A percentile compares a stretch with the other conserved stretches of the same genome.
phyloP scores from a whole-genome alignment of 345 rosid species.

The Zanthoxylum bungeanum region DNA sequence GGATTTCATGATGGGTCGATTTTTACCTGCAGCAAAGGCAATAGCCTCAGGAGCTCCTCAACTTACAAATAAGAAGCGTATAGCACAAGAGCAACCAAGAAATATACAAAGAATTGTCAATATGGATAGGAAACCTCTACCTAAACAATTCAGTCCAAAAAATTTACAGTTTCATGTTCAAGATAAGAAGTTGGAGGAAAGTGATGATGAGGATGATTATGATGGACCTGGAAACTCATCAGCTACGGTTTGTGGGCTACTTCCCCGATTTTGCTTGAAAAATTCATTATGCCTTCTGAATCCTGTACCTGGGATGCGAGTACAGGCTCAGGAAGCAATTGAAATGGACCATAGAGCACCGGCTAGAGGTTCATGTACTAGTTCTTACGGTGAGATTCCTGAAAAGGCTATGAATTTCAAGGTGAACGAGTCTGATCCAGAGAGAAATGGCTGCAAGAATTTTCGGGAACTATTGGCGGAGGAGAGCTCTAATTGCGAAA shows the following conservation, averaged over 20 bases:
- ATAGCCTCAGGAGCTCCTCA: constrained; percentile 70
- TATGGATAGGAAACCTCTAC: constrained; percentile 27
- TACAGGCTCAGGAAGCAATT: constrained; percentile 34
- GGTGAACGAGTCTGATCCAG: constrained; percentile 14
- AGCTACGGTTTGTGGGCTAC: constrained; percentile 58
- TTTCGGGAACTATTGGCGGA: constrained; percentile 50
- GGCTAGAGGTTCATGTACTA: constrained; percentile 34
- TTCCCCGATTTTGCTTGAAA: constrained; percentile 69
- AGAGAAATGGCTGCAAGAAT: constrained; percentile 24
- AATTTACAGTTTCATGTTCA: constrained; percentile 26
- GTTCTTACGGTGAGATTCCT: constrained; percentile 21
- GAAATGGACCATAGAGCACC: constrained; percentile 40
- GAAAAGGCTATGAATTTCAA: constrained; percentile 22
- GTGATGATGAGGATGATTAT: constrained; percentile 51
- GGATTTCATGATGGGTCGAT: constrained; percentile 87
- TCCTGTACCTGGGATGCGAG: constrained; percentile 53
- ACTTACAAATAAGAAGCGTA: constrained; percentile 44
- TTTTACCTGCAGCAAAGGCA: constrained; percentile 93
- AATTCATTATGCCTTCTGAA: constrained; percentile 63
- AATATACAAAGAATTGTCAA: constrained; percentile 20
- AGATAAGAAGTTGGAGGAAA: constrained; percentile 27
- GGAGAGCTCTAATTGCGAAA: constrained; percentile 46
- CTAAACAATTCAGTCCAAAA: constrained; percentile 23
- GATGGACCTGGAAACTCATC: constrained; percentile 32
- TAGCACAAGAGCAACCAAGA: constrained; percentile 33